Evolutionary conservation across 2,329 filamentous ascomycete genomes (phyloP).

Genomic region (Aureobasidium pullulans): DNA sequence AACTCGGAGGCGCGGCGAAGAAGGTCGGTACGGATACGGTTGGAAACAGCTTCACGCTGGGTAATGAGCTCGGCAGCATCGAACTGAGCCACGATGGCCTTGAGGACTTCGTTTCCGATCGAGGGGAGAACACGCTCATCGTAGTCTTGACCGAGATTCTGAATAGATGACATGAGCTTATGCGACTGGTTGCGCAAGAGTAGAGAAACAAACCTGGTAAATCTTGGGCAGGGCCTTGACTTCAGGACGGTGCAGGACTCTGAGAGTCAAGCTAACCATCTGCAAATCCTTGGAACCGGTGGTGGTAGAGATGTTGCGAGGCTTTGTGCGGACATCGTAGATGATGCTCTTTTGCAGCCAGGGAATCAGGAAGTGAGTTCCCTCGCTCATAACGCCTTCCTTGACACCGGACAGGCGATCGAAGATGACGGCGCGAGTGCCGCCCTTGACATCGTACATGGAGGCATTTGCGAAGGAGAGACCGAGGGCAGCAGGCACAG

Average conservation of each 20-base stretch:
- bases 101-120: slow-evolving; percentile 49
- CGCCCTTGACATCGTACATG: slow-evolving; percentile 95
- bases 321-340: slow-evolving; percentile 96
- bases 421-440: slow-evolving; percentile 94
- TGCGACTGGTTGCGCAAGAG: not conserved
- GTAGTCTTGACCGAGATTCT: slow-evolving; percentile 97
- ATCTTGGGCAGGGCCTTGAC: slow-evolving; percentile 92
- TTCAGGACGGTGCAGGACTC: slow-evolving; percentile 90
- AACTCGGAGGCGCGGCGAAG: slow-evolving; percentile 91
- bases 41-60: slow-evolving; percentile 91
- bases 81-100: slow-evolving; percentile 48
- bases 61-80: slow-evolving; percentile 69
- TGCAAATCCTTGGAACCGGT: slow-evolving; percentile 98
- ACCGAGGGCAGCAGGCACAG: slow-evolving; percentile 65
- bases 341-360: slow-evolving; percentile 93
- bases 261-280: slow-evolving; percentile 97
- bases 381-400: slow-evolving; percentile 87
- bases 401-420: slow-evolving; percentile 88
- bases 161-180: slow-evolving; percentile 2
- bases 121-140: slow-evolving; percentile 59
- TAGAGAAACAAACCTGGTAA: slow-evolving; percentile 69
- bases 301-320: slow-evolving; percentile 92
- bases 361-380: slow-evolving; percentile 90
- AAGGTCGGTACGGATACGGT: slow-evolving; percentile 88
- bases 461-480: slow-evolving; percentile 65